Percentiles rank a stretch among this genome's conserved stretches.
Evolutionary conservation across 108 stramenopile genomes (phyloP).

Genomic region (Skeletonema grethae): DNA sequence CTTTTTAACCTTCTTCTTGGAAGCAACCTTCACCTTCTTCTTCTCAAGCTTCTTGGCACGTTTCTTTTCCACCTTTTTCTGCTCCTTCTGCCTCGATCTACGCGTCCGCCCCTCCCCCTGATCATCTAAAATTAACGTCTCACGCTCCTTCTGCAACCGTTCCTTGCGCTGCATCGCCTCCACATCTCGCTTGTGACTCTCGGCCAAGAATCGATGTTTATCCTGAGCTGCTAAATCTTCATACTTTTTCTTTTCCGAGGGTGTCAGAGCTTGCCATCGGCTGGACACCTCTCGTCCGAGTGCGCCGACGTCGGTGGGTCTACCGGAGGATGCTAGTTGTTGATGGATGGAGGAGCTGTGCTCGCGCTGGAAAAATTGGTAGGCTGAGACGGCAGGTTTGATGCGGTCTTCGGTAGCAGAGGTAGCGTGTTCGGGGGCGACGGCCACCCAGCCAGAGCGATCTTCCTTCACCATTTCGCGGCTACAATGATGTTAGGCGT

Average conservation of each 20-base stretch:
- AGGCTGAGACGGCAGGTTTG: slow-evolving; percentile 70
- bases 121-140: slow-evolving; percentile 59
- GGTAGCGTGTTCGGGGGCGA: slow-evolving; percentile 66
- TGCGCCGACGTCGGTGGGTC: slow-evolving; percentile 61
- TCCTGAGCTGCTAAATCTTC: slow-evolving; percentile 68
- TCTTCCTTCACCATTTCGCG: slow-evolving; percentile 68
- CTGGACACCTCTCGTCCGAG: slow-evolving; percentile 61
- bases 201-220: slow-evolving; percentile 56
- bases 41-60: slow-evolving; percentile 45
- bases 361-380: slow-evolving; percentile 69
- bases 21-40: slow-evolving; percentile 19
- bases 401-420: slow-evolving; percentile 20
- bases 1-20: slow-evolving; percentile 36
- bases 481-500: too few species aligned
- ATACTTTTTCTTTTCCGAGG: slow-evolving; percentile 45
- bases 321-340: slow-evolving; percentile 47
- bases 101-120: slow-evolving; percentile 51
- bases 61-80: slow-evolving; percentile 27
- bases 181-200: slow-evolving; percentile 78
- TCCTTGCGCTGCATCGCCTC: slow-evolving; percentile 64
- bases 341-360: slow-evolving; percentile 58
- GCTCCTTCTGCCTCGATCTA: slow-evolving; percentile 22
- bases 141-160: slow-evolving; percentile 53
- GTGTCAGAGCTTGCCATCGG: slow-evolving; percentile 59
- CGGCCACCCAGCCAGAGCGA: slow-evolving; percentile 85